Percentiles rank a stretch among this genome's conserved stretches.
Evolutionary conservation across 1,139 yeast species (phyloP).

Genomic region (Petasospora rhodanensis): DNA sequence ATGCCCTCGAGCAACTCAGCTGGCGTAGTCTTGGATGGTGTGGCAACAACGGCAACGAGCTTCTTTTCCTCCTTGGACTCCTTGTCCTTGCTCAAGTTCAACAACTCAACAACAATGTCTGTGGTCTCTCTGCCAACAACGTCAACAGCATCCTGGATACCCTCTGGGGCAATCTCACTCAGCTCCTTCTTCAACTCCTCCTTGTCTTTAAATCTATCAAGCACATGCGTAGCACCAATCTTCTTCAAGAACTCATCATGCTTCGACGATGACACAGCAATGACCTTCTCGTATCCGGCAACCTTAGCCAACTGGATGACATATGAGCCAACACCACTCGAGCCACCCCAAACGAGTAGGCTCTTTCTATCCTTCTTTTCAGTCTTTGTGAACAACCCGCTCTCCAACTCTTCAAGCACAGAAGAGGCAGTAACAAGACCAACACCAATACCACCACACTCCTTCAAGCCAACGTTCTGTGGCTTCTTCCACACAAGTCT

Average conservation of each 20-base stretch:
- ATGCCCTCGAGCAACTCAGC: constrained; percentile 26
- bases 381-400: constrained; percentile 16
- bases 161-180: constrained; percentile 21
- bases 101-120: constrained; percentile 28
- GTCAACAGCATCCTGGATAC: constrained; percentile 37
- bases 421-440: constrained; percentile 44
- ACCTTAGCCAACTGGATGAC: constrained; percentile 39
- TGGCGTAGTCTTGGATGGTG: constrained; percentile 29
- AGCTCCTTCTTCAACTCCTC: constrained; percentile 26
- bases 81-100: constrained; percentile 20
- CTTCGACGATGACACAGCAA: constrained; percentile 35
- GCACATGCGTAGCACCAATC: constrained; percentile 38
- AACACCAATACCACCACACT: constrained; percentile 45
- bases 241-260: constrained; percentile 32
- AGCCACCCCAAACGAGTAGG: constrained; percentile 45
- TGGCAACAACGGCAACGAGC: constrained; percentile 39
- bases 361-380: constrained; percentile 18
- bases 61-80: constrained; percentile 12
- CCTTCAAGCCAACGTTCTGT: constrained; percentile 29
- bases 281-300: constrained; percentile 36
- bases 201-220: constrained; percentile 33
- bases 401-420: constrained; percentile 33
- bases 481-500: constrained; percentile 42
- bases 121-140: constrained; percentile 43
- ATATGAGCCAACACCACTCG: constrained; percentile 43